phyloP scores from a whole-genome alignment of 148 eudicot species.

The Vaccinium macrocarpon region DNA sequence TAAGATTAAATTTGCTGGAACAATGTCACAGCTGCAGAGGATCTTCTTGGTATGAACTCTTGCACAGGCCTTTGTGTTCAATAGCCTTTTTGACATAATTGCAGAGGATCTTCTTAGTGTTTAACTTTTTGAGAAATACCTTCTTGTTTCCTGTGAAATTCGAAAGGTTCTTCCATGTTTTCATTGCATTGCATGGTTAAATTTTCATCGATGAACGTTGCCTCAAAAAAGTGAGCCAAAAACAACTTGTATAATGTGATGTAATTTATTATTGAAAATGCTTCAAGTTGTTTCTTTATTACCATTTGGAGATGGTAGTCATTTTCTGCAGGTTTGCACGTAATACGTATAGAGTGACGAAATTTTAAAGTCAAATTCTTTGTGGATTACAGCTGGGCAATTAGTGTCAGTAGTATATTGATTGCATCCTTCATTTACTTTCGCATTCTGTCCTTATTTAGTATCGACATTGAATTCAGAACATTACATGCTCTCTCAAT shows the following conservation, averaged over 20 bases:
- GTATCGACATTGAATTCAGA: background rate
- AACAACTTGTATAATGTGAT: background rate
- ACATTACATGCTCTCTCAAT: background rate
- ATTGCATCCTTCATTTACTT: slow-evolving; percentile 1
- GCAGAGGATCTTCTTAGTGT: background rate
- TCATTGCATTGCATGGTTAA: background rate
- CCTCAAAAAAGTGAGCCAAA: background rate
- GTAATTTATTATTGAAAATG: background rate
- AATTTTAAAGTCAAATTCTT: background rate
- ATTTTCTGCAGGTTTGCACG: background rate
- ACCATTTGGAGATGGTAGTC: slow-evolving; percentile 2
- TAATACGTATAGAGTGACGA: background rate
- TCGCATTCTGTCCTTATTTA: background rate
- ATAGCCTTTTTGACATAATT: slow-evolving; percentile 6
- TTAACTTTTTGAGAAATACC: background rate
- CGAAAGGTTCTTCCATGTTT: background rate
- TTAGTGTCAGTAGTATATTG: background rate
- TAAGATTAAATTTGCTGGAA: slow-evolving; percentile 64
- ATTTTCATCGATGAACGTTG: background rate
- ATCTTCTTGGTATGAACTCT: slow-evolving; percentile 74
- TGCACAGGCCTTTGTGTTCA: background rate
- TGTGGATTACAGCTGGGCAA: background rate
- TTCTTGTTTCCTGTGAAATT: background rate
- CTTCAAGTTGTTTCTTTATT: background rate
- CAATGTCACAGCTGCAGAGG: slow-evolving; percentile 88